These are phyloP conservation scores for Lipomyces sp. DNA, from an alignment of 805 yeast genomes.

Conservation along the genomic window DNA sequence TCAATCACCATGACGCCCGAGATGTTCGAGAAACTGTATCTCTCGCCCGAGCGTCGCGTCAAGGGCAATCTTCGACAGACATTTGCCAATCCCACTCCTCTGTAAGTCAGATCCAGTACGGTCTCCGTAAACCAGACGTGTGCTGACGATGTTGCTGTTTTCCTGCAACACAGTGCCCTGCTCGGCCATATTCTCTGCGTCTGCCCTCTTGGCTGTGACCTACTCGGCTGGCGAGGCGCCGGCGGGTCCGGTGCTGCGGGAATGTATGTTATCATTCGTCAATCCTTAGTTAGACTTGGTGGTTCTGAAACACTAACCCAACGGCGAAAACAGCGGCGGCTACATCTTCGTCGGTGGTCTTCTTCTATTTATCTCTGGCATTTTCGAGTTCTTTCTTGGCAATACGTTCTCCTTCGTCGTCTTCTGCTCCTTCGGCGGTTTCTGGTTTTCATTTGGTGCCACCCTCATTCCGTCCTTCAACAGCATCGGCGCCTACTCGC, in stretches of 20 bases:
- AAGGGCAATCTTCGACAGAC: slow-evolving; percentile 26
- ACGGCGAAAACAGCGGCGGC: too few species aligned
- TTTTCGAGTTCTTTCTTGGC: slow-evolving; percentile 29
- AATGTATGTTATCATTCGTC: too few species aligned
- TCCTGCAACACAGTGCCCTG: slow-evolving; percentile 11
- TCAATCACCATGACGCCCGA: slow-evolving; percentile 29
- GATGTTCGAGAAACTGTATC: slow-evolving; percentile 28
- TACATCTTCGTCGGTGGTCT: slow-evolving; percentile 25
- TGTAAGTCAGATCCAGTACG: slow-evolving; percentile 2
- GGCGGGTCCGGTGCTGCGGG: slow-evolving; percentile 29
- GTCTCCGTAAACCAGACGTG: neutral
- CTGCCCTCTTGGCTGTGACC: slow-evolving; percentile 28
- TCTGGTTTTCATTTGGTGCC: slow-evolving; percentile 28
- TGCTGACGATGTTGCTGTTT: neutral
- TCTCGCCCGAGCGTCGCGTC: slow-evolving; percentile 24
- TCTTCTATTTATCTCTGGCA: slow-evolving; percentile 22
- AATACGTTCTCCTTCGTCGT: slow-evolving; percentile 30
- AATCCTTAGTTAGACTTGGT: too few species aligned
- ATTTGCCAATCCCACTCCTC: slow-evolving; percentile 29
- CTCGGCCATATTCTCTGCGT: slow-evolving; percentile 22
- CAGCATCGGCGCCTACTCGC: slow-evolving; percentile 24
- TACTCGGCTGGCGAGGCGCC: slow-evolving; percentile 29
- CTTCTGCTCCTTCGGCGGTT: slow-evolving; percentile 24
- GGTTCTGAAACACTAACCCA: too few species aligned
- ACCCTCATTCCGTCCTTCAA: slow-evolving; percentile 26